Evolutionary conservation across 148 eudicot genomes (phyloP).

Genomic region (Simmondsia chinensis): DNA sequence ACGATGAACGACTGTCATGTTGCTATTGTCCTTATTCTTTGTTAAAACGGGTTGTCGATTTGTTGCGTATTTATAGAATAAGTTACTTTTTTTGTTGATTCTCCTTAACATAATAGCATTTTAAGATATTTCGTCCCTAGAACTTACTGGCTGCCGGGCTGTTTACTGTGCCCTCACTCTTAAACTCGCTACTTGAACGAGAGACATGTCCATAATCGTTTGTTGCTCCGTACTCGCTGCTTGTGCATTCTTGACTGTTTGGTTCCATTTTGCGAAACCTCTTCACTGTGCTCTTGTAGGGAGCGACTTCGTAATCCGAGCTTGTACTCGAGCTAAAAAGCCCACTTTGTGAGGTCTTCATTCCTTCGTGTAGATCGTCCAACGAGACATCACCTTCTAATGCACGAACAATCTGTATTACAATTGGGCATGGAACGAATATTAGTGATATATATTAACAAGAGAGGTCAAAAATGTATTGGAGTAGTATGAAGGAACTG

Average conservation of each 20-base stretch:
- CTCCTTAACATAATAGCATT: no score
- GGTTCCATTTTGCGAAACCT: conserved; percentile 14
- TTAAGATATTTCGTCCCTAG: no score
- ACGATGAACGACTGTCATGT: no score
- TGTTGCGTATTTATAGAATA: no score
- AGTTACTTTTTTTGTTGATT: no score
- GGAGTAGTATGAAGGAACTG: no score
- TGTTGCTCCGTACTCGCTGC: conserved; percentile 36
- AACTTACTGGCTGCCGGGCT: no score
- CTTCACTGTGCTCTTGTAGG: conserved; percentile 23
- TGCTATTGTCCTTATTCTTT: no score
- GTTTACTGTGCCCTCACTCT: no score
- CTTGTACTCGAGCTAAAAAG: conserved; percentile 17
- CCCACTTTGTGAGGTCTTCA: conserved; percentile 6
- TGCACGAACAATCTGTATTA: conserved; percentile 59
- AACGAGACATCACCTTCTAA: conserved; percentile 67
- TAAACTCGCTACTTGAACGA: conserved; percentile 18
- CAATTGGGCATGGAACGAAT: background rate
- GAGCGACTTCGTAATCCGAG: conserved; percentile 29
- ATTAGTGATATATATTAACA: background rate
- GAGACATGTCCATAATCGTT: conserved; percentile 21
- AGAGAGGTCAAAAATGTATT: no score
- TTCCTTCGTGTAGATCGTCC: conserved; percentile 43
- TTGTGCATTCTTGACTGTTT: conserved; percentile 48
- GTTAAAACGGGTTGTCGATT: no score